phyloP scores from a whole-genome alignment of 2,329 filamentous ascomycete genomes.

The Diaporthe destruens region DNA sequence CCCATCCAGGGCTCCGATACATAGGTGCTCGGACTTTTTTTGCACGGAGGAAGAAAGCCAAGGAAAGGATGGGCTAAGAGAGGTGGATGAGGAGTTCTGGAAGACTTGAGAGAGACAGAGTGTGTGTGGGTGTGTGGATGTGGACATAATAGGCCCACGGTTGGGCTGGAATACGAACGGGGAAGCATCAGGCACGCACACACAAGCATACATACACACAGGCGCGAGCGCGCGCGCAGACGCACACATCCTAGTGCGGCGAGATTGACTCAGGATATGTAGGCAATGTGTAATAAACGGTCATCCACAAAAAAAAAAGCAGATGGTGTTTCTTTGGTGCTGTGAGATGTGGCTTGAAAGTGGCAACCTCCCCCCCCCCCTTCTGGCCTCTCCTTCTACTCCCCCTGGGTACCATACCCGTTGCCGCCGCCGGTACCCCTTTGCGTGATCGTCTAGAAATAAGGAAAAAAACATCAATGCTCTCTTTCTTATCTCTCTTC shows the following conservation, averaged over 20 bases:
- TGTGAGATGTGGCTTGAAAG: constrained; percentile 10
- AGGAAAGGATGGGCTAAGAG: too few species aligned
- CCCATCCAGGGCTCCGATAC: too few species aligned
- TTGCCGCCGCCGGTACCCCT: too few species aligned
- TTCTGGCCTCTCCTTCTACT: too few species aligned
- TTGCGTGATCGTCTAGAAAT: background rate
- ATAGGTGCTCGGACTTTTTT: too few species aligned
- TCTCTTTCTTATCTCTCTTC: too few species aligned
- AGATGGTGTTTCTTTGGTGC: too few species aligned
- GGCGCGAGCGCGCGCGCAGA: too few species aligned
- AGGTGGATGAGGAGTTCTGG: background rate
- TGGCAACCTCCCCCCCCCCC: background rate
- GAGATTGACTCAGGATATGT: background rate
- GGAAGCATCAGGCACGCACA: background rate
- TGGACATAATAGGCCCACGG: background rate
- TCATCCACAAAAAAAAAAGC: background rate
- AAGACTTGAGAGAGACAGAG: too few species aligned
- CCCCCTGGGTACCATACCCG: constrained; percentile 7
- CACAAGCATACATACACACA: too few species aligned
- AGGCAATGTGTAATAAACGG: background rate
- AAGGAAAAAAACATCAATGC: too few species aligned
- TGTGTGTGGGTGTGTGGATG: background rate
- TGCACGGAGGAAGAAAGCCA: background rate
- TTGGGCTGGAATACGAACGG: background rate
- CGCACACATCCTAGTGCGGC: too few species aligned